phyloP scores from a whole-genome alignment of 768 basidiomycete species.

The Coprinopsis strossmayeri region DNA sequence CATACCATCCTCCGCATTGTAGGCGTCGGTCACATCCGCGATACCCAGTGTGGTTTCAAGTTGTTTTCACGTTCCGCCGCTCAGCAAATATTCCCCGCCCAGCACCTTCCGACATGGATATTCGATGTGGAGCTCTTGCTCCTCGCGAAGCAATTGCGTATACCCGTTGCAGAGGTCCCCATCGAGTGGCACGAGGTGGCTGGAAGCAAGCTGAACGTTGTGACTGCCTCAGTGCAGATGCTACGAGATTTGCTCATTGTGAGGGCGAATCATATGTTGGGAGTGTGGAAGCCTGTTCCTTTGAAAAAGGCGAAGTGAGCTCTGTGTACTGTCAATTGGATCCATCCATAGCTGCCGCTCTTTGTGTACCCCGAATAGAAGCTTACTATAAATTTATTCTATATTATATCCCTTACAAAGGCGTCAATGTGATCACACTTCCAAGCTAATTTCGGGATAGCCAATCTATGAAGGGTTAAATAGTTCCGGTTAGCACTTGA shows the following conservation, averaged over 20 bases:
- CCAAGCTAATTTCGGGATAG: too few species aligned
- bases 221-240: slow-evolving; percentile 86
- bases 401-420: too few species aligned
- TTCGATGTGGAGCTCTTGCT: slow-evolving; percentile 94
- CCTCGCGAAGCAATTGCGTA: slow-evolving; percentile 68
- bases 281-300: slow-evolving; percentile 55
- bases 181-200: slow-evolving; percentile 92
- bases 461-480: too few species aligned
- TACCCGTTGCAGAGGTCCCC: slow-evolving; percentile 82
- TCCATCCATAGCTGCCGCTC: too few species aligned
- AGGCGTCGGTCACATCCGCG: slow-evolving; percentile 84
- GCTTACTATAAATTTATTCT: too few species aligned
- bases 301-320: slow-evolving; percentile 1
- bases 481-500: too few species aligned
- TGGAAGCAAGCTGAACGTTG: slow-evolving; percentile 86
- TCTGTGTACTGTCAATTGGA: too few species aligned
- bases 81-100: slow-evolving; percentile 73
- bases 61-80: slow-evolving; percentile 84
- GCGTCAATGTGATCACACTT: too few species aligned
- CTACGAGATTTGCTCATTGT: slow-evolving; percentile 80
- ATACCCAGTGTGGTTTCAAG: slow-evolving; percentile 98
- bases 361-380: too few species aligned
- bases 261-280: slow-evolving; percentile 71
- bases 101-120: slow-evolving; percentile 90
- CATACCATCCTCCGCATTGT: slow-evolving; percentile 85